These are phyloP conservation scores for Thielaviopsis ethacetica DNA, from an alignment of 2,329 filamentous ascomycete genomes.

Conservation along the genomic window DNA sequence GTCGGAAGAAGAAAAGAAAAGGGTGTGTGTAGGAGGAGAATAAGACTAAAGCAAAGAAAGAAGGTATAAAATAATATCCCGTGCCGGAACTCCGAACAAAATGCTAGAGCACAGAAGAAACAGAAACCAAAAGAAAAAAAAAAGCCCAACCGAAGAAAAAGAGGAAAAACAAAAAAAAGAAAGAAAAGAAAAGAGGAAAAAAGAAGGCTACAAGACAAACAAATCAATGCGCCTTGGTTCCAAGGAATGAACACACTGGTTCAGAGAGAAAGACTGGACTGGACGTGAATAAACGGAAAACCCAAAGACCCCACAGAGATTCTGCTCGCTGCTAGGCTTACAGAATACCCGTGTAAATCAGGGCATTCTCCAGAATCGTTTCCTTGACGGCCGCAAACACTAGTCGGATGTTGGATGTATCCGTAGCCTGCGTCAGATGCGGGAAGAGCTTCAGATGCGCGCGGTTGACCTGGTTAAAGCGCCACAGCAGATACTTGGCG, in stretches of 20 bases:
- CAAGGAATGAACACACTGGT: neutral
- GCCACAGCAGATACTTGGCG: constrained; percentile 93
- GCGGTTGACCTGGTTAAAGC: constrained; percentile 96
- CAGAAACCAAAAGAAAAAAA: neutral
- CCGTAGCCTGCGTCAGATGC: constrained; percentile 94
- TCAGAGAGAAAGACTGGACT: neutral
- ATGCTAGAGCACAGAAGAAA: constrained; percentile 4
- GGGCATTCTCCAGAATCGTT: constrained; percentile 92
- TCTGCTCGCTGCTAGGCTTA: constrained; percentile 20
- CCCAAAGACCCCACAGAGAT: too few relatives aligned
- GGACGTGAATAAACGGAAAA: neutral
- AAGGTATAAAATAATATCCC: constrained; percentile 4
- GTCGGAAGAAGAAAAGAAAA: too few relatives aligned
- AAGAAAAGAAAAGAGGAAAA: neutral
- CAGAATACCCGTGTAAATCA: constrained; percentile 95
- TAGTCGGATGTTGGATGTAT: constrained; percentile 93
- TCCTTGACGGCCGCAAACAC: constrained; percentile 98
- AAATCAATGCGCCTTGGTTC: neutral
- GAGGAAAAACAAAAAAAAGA: neutral
- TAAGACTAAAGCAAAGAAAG: neutral
- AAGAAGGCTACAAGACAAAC: neutral
- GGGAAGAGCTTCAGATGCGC: constrained; percentile 94
- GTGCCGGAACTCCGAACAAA: constrained; percentile 7
- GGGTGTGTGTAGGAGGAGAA: neutral
- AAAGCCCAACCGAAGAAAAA: neutral